Evolutionary conservation across 225 moss, liverwort and hornwort species (phyloP), one percentile per base, ranked within the genome.

Genomic region (Lunularia cruciata): DNA sequence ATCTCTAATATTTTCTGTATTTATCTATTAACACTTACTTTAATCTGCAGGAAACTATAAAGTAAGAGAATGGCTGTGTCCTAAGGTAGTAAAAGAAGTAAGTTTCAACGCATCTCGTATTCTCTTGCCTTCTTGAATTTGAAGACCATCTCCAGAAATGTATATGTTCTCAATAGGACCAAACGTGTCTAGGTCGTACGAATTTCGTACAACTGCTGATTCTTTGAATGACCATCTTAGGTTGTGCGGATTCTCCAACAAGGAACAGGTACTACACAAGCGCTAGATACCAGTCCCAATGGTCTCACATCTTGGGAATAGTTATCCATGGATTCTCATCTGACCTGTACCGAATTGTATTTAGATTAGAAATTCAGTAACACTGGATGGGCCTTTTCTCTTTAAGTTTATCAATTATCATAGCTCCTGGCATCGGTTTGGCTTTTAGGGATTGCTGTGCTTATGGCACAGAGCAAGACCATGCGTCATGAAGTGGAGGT

Each of bases 381-480:
- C 11, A 43, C 5, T 43, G 1, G 43, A 43, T 16, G 43, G 43
- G 11, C 43, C 43, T 4, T 32, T 48, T 48, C 49, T 33, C 37
- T 25, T 8, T 12, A 13, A 5, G 14, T 28, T 5, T 5, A 13
- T 13, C 42, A 25, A 13, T 8, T 19, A 2, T 39, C 19, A 31
- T 31, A 3, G 7, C 27, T 10, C 9, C 25, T 38, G 9, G 23
- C 39, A 40, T 26, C 53, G 38, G 15, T 5, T 26, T 40, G 69
- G 67, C 45, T 22, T 86, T 51, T 63, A 91, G 92, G 92, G 22
- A 63, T 89, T 30, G 92, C 92, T 16, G 89, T 92, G 60, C 79
- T 92, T 20, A 92, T 92, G 89, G 89, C 84, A 40, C 92, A 92
- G 75, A 89, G 92, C 81, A 92, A 85, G 79, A 79, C 84, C 51